Percentiles rank a stretch among this genome's conserved stretches.
phyloP scores from a whole-genome alignment of 2,329 filamentous ascomycete genomes.

The Colletotrichum tropicale region DNA sequence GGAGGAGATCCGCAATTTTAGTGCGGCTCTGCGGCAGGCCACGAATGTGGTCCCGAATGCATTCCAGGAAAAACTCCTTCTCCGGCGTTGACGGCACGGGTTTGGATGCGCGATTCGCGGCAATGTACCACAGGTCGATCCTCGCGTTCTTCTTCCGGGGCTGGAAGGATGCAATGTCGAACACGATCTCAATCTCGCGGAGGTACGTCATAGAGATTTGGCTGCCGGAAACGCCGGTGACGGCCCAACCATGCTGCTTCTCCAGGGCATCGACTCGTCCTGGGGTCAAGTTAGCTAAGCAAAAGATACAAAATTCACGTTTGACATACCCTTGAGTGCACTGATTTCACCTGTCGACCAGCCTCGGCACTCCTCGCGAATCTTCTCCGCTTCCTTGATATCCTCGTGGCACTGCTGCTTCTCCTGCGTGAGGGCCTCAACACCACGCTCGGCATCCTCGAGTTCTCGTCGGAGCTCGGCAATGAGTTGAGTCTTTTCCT shows the following conservation, averaged over 20 bases:
- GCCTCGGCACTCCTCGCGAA: conserved; percentile 86
- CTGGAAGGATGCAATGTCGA: conserved; percentile 69
- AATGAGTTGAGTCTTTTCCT: conserved; percentile 71
- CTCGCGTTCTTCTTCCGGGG: conserved; percentile 48
- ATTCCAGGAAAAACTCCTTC: conserved; percentile 77
- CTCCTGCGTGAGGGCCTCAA: conserved; percentile 66
- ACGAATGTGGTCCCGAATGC: conserved; percentile 71
- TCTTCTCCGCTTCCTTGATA: conserved; percentile 81
- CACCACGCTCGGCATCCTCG: conserved; percentile 67
- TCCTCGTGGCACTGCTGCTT: conserved; percentile 75
- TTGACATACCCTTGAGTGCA: conserved; percentile 69
- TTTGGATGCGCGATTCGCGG: conserved; percentile 57
- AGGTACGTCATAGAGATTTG: conserved; percentile 76
- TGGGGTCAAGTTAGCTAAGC: conserved; percentile 47
- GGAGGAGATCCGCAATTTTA: conserved; percentile 61
- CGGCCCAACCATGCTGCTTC: conserved; percentile 71
- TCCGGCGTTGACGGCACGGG: conserved; percentile 64
- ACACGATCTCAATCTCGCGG: conserved; percentile 74
- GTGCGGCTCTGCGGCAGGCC: conserved; percentile 63
- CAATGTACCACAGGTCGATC: conserved; percentile 76
- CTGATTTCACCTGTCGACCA: conserved; percentile 86
- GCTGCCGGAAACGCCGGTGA: conserved; percentile 66
- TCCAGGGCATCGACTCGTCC: conserved; percentile 71
- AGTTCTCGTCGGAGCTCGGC: conserved; percentile 70
- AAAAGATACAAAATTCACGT: not conserved